A percentile compares a stretch with the other conserved stretches of the same genome.
Conservation (phyloP, 768 basidiomycete species). For the Pluteus cervinus region DNA sequence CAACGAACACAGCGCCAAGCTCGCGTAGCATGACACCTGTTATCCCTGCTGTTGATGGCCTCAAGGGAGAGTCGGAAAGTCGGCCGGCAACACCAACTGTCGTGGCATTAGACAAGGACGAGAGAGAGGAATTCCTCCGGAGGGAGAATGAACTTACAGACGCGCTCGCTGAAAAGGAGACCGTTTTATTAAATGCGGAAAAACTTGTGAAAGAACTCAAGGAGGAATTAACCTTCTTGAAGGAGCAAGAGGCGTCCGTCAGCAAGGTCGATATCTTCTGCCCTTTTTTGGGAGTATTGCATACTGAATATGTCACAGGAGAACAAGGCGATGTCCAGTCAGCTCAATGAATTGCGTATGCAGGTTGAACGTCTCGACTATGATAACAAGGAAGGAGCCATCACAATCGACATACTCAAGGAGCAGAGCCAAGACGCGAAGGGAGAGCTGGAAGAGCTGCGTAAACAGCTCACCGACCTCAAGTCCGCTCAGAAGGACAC, state of each 20-base stretch:
- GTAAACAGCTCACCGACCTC: conserved; percentile 70
- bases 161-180: conserved; percentile 87
- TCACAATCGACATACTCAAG: conserved; percentile 91
- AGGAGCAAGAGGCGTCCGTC: conserved; percentile 79
- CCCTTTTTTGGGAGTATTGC: background rate
- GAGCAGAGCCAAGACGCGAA: conserved; percentile 89
- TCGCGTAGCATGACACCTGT: conserved; percentile 66
- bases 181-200: conserved; percentile 69
- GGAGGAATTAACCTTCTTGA: conserved; percentile 85
- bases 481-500: conserved; percentile 80
- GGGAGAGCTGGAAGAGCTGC: conserved; percentile 85
- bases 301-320: conserved; percentile 43
- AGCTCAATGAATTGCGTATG: conserved; percentile 87
- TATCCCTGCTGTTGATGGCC: conserved; percentile 65
- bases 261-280: conserved; percentile 50
- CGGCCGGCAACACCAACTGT: conserved; percentile 92
- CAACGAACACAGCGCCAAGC: conserved; percentile 46
- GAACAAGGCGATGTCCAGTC: conserved; percentile 90
- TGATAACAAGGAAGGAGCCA: conserved; percentile 91
- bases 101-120: conserved; percentile 87
- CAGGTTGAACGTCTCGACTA: conserved; percentile 91
- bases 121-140: conserved; percentile 93
- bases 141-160: conserved; percentile 97
- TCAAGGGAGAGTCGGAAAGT: conserved; percentile 69
- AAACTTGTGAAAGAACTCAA: conserved; percentile 83